phyloP scores from a whole-genome alignment of 75 land plant genomes.

The Sequoia sempervirens region DNA sequence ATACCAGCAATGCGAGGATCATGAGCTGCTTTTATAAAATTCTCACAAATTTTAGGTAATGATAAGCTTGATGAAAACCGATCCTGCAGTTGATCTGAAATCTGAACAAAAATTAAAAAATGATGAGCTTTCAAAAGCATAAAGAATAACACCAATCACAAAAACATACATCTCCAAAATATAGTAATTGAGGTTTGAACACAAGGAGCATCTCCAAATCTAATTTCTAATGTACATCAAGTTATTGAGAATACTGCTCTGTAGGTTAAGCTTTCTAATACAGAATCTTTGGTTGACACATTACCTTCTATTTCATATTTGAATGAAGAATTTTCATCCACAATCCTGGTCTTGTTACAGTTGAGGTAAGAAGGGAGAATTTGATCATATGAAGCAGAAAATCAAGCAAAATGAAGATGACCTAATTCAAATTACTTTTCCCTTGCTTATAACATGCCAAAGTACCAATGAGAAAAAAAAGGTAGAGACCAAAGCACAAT shows the following conservation, averaged over 20 bases:
- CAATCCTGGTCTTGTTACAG: not conserved
- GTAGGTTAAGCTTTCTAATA: not conserved
- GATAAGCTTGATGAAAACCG: conserved; percentile 76
- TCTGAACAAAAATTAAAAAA: conserved; percentile 35
- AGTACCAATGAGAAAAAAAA: not conserved
- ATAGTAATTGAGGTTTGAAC: not conserved
- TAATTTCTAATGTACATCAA: not conserved
- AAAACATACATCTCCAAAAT: not conserved
- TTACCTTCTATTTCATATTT: not conserved
- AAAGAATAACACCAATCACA: not conserved
- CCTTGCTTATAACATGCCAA: not conserved
- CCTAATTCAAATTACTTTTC: not conserved
- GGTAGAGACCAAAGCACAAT: not conserved
- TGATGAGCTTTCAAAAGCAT: not conserved
- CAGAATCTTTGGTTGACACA: not conserved
- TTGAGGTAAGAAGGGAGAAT: not conserved
- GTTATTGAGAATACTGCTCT: not conserved
- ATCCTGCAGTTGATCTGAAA: conserved; percentile 80
- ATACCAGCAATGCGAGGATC: conserved; percentile 91
- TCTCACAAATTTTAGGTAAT: conserved; percentile 89
- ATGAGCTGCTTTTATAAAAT: conserved; percentile 82
- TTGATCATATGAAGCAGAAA: not conserved
- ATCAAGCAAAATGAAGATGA: not conserved
- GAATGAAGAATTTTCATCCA: not conserved
- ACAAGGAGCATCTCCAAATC: not conserved